These are phyloP conservation scores for Fusarium sp. DNA, from an alignment of 2,329 filamentous ascomycete genomes.

Conservation along the genomic window DNA sequence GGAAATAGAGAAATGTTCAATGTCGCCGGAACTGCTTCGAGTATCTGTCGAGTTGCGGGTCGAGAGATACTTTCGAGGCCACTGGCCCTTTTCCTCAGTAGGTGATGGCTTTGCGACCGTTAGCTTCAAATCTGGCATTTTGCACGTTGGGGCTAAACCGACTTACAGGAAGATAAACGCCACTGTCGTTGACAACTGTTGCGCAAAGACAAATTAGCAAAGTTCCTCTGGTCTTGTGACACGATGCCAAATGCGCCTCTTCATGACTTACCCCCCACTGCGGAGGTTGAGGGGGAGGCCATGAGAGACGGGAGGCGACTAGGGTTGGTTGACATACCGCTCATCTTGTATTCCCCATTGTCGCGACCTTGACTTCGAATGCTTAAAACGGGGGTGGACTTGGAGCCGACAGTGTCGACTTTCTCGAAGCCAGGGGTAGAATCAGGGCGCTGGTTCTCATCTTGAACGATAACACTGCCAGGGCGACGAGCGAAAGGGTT, in stretches of 20 bases:
- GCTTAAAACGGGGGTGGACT: constrained; percentile 69
- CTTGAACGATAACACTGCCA: constrained; percentile 53
- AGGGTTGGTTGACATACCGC: constrained; percentile 63
- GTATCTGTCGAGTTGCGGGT: constrained; percentile 65
- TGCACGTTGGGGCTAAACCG: not conserved
- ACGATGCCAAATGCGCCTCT: constrained; percentile 29
- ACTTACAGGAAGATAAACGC: constrained; percentile 89
- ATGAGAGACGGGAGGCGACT: constrained; percentile 21
- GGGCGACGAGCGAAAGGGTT: constrained; percentile 75
- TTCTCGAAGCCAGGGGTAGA: constrained; percentile 64
- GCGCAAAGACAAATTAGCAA: constrained; percentile 38
- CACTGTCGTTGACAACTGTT: constrained; percentile 93
- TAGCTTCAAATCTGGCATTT: constrained; percentile 8
- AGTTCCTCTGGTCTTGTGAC: constrained; percentile 37
- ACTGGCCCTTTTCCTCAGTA: constrained; percentile 82
- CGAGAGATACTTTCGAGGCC: constrained; percentile 66
- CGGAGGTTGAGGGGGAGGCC: constrained; percentile 3
- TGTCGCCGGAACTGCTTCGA: constrained; percentile 75
- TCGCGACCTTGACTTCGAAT: constrained; percentile 70
- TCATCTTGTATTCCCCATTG: constrained; percentile 81
- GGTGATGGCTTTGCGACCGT: constrained; percentile 75
- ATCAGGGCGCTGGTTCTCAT: constrained; percentile 63
- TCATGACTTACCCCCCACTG: constrained; percentile 8
- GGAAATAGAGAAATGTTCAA: constrained; percentile 94
- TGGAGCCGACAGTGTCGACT: constrained; percentile 70